Evolutionary conservation across 306 rosid genomes (phyloP).

Genomic region (Glycyrrhiza uralensis): DNA sequence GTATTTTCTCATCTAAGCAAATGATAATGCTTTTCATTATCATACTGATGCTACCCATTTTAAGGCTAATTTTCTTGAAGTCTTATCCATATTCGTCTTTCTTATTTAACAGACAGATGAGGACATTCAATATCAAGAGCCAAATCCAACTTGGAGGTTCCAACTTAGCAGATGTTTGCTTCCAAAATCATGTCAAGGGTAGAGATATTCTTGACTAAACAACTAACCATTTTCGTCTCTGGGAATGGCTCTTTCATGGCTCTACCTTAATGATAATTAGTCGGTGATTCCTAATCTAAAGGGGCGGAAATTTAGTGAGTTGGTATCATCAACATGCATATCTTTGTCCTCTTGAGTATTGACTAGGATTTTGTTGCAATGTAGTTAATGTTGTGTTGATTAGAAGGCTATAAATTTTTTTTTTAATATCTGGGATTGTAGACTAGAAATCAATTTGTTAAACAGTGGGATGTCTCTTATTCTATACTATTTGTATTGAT

Average conservation of each 20-base stretch:
- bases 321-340: neutral
- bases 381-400: neutral
- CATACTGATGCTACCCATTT: neutral
- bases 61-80: neutral
- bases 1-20: neutral
- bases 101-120: neutral
- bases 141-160: neutral
- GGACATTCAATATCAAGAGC: neutral
- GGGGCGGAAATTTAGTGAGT: neutral
- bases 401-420: neutral
- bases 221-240: neutral
- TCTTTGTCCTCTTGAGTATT: neutral
- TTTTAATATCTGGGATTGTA: neutral
- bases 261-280: neutral
- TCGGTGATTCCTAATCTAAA: neutral
- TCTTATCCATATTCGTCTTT: neutral
- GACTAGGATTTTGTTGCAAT: neutral
- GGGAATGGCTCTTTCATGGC: neutral
- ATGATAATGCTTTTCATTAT: neutral
- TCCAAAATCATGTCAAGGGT: constrained; percentile 3
- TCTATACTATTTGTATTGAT: neutral
- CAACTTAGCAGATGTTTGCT: neutral
- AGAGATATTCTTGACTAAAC: neutral
- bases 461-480: neutral
- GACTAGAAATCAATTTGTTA: constrained; percentile 8